Percentiles rank a stretch among this genome's conserved stretches.
phyloP scores from a whole-genome alignment of 2,329 filamentous ascomycete genomes.

The Whalleya microplaca region DNA sequence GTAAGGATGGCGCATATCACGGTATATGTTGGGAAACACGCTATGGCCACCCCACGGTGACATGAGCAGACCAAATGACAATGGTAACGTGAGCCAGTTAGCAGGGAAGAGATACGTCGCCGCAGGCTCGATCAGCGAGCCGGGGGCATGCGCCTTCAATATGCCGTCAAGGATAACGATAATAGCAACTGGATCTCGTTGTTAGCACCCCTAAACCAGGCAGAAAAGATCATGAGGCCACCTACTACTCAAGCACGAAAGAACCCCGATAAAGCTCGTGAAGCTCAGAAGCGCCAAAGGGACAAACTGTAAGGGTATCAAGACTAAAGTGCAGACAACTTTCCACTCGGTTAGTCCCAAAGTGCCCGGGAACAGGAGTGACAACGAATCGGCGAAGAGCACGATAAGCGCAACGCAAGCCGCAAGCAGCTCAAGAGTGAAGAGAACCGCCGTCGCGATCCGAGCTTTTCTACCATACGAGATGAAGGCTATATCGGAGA shows the following conservation, averaged over 20 bases:
- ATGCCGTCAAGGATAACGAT: conserved; percentile 87
- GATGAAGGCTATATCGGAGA: conserved; percentile 90
- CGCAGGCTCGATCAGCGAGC: conserved; percentile 81
- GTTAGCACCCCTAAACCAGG: conserved; percentile 3
- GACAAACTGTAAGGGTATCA: conserved; percentile 83
- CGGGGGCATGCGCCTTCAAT: conserved; percentile 76
- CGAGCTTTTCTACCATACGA: conserved; percentile 85
- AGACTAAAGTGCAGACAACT: conserved; percentile 74
- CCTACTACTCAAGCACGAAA: conserved; percentile 86
- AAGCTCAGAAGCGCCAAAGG: conserved; percentile 85
- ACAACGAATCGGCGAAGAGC: conserved; percentile 81
- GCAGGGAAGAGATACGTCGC: conserved; percentile 79
- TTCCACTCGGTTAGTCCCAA: conserved; percentile 77
- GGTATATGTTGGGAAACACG: conserved; percentile 79
- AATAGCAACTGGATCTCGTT: conserved; percentile 66
- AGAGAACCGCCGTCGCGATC: conserved; percentile 80
- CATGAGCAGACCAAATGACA: conserved; percentile 90
- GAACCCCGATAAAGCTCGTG: conserved; percentile 89
- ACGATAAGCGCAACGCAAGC: conserved; percentile 73
- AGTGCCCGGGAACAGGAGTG: conserved; percentile 74
- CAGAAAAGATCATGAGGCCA: conserved; percentile 37
- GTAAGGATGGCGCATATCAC: conserved; percentile 73
- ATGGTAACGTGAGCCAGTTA: conserved; percentile 84
- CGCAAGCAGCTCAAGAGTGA: conserved; percentile 84
- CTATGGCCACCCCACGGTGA: conserved; percentile 68